phyloP scores from a whole-genome alignment of 768 basidiomycete genomes.

The Dictyophora rubrovolvata region DNA sequence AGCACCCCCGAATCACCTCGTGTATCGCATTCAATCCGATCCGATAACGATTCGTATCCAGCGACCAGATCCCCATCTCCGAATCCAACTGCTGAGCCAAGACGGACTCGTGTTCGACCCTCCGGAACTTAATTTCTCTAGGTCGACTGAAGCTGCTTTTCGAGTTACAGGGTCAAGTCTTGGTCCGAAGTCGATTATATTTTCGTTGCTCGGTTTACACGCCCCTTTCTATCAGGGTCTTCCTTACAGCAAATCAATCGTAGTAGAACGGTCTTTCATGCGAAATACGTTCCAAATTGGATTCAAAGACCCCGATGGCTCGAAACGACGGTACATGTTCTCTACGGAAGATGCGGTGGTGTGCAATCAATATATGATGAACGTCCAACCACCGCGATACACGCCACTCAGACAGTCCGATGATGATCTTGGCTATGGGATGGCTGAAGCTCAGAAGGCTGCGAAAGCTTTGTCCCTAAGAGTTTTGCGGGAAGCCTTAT shows the following conservation, averaged over 20 bases:
- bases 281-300: conserved; percentile 91
- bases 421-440: not conserved
- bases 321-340: conserved; percentile 89
- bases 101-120: conserved; percentile 79
- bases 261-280: conserved; percentile 92
- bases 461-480: conserved; percentile 4
- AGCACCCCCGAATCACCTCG: conserved; percentile 64
- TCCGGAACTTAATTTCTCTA: conserved; percentile 66
- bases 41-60: conserved; percentile 80
- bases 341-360: conserved; percentile 75
- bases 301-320: conserved; percentile 56
- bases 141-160: conserved; percentile 77
- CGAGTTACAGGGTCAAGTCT: conserved; percentile 79
- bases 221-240: conserved; percentile 76
- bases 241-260: conserved; percentile 65
- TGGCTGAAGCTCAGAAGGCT: conserved; percentile 4
- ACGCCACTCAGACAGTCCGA: conserved; percentile 7
- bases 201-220: conserved; percentile 76
- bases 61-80: conserved; percentile 70
- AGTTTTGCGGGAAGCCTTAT: conserved; percentile 9
- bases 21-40: conserved; percentile 82
- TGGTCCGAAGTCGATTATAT: conserved; percentile 72
- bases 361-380: conserved; percentile 63
- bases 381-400: conserved; percentile 38
- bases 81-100: conserved; percentile 77